Percentiles rank a stretch among this genome's conserved stretches.
These are phyloP conservation scores for Saccharomycopsis guyanensis DNA, from an alignment of 805 yeast genomes.

Conservation along the genomic window DNA sequence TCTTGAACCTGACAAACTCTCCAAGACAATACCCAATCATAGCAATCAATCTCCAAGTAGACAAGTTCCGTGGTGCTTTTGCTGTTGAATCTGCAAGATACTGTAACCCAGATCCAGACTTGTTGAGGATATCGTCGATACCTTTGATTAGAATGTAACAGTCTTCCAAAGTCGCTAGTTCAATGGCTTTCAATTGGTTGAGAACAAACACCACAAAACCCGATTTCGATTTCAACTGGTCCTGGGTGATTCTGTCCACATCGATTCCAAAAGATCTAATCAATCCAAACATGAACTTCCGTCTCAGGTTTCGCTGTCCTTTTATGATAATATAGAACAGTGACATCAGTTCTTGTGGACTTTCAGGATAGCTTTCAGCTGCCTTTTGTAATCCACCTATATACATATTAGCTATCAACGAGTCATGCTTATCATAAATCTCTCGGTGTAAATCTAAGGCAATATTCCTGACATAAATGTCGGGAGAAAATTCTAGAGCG, in stretches of 20 bases:
- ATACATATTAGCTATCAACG: constrained; percentile 60
- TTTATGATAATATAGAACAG: constrained; percentile 37
- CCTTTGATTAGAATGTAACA: constrained; percentile 36
- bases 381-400: constrained; percentile 56
- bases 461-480: constrained; percentile 34
- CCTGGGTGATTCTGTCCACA: constrained; percentile 24
- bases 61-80: not conserved
- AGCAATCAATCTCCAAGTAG: constrained; percentile 1
- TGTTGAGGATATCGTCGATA: constrained; percentile 36
- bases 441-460: constrained; percentile 49
- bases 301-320: constrained; percentile 32
- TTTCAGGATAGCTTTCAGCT: constrained; percentile 26
- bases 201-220: constrained; percentile 31
- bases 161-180: constrained; percentile 43
- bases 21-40: constrained; percentile 6
- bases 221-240: constrained; percentile 22
- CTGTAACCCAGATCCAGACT: constrained; percentile 35
- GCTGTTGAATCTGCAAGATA: constrained; percentile 17
- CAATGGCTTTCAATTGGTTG: constrained; percentile 33
- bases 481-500: constrained; percentile 55
- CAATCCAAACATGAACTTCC: constrained; percentile 34
- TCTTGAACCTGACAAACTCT: constrained; percentile 9
- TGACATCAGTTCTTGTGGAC: constrained; percentile 24
- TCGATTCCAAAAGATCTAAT: constrained; percentile 28
- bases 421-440: constrained; percentile 59